Conservation (phyloP, 805 yeast genomes). For the Saccharomycopsis sp. region DNA sequence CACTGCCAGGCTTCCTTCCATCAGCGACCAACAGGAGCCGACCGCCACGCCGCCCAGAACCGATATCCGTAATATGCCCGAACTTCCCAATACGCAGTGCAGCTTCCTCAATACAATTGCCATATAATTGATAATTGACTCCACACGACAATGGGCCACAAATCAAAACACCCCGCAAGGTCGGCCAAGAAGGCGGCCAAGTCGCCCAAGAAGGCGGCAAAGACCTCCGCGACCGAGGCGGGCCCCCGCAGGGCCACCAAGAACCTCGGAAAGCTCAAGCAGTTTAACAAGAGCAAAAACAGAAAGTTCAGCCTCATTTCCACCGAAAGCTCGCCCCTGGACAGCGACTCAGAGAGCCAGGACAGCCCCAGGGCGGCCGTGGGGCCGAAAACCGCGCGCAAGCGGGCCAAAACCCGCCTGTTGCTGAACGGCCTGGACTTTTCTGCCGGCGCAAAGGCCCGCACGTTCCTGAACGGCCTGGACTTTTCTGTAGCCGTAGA, state of each 20-base stretch:
- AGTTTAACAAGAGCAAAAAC: slow-evolving; percentile 25
- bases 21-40: too few species aligned
- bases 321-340: slow-evolving; percentile 34
- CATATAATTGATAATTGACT: too few species aligned
- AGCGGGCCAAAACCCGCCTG: slow-evolving; percentile 24
- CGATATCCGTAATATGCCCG: neutral
- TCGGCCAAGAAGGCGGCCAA: neutral
- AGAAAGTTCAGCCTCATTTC: slow-evolving; percentile 39
- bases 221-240: neutral
- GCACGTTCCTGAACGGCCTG: too few species aligned
- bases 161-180: neutral
- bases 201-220: slow-evolving; percentile 1
- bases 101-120: neutral
- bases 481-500: slow-evolving; percentile 23
- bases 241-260: neutral
- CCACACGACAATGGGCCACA: neutral
- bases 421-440: too few species aligned
- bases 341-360: slow-evolving; percentile 34
- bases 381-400: too few species aligned
- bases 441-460: slow-evolving; percentile 21
- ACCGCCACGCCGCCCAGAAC: too few species aligned
- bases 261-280: slow-evolving; percentile 9
- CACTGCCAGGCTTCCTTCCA: too few species aligned
- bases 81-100: neutral
- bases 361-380: too few species aligned